A percentile compares a stretch with the other conserved stretches of the same genome.
These are phyloP conservation scores for Solanum pimpinellifolium DNA, from an alignment of 257 asterid genomes.

Conservation along the genomic window DNA sequence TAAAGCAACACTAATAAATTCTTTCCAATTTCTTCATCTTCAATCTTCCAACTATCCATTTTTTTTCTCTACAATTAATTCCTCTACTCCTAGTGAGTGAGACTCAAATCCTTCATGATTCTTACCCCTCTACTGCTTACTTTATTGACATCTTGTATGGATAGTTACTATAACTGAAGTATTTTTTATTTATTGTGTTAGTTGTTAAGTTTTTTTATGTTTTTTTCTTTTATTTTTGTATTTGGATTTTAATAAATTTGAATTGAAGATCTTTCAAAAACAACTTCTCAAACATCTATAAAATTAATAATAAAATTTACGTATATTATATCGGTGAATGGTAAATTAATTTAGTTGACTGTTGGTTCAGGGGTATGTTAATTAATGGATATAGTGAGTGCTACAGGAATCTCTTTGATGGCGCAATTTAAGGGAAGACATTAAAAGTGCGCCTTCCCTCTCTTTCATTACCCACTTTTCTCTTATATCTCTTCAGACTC, in stretches of 20 bases:
- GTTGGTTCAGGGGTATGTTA: not conserved
- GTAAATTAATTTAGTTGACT: not conserved
- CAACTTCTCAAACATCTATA: rapidly evolving
- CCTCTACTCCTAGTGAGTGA: not conserved
- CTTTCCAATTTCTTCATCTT: not conserved
- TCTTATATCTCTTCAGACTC: not conserved
- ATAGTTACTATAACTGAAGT: not conserved
- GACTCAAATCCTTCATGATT: not conserved
- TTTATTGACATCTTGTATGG: no score
- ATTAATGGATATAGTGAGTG: conserved; percentile 11
- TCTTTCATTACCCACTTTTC: not conserved
- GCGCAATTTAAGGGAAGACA: conserved; percentile 39
- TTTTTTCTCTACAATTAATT: not conserved
- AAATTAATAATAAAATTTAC: no score
- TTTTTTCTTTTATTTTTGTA: no score
- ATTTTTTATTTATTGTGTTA: not conserved
- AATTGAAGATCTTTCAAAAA: rapidly evolving
- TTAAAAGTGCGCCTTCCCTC: conserved; percentile 9
- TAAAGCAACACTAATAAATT: not conserved
- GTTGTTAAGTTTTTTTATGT: no score
- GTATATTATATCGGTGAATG: no score
- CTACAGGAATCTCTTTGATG: conserved; percentile 13
- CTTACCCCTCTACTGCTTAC: no score
- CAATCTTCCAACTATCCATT: not conserved
- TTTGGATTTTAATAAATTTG: no score